phyloP scores from a whole-genome alignment of 352 stramenopile genomes.

The Pythium dissimile region DNA sequence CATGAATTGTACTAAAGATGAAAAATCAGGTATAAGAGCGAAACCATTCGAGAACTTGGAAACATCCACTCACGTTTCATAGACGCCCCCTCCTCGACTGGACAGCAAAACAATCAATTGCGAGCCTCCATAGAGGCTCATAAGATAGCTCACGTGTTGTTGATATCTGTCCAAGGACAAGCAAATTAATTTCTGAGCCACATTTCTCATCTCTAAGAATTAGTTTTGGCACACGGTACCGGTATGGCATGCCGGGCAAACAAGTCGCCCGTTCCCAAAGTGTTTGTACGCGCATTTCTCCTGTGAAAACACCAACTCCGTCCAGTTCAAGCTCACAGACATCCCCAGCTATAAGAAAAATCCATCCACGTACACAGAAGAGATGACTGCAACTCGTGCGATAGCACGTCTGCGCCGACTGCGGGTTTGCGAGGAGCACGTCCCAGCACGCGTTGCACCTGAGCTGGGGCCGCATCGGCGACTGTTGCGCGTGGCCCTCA shows the following conservation, averaged over 20 bases:
- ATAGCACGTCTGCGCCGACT: slow-evolving; percentile 77
- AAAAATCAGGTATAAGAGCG: background rate
- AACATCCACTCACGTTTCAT: slow-evolving; percentile 46
- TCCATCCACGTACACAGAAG: slow-evolving; percentile 43
- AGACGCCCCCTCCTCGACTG: slow-evolving; percentile 48
- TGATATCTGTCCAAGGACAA: slow-evolving; percentile 34
- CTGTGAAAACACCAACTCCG: no score
- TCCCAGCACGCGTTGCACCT: slow-evolving; percentile 81
- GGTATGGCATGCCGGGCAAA: slow-evolving; percentile 56
- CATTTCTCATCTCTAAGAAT: no score
- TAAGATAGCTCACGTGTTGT: slow-evolving; percentile 46
- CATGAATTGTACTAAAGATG: slow-evolving; percentile 56
- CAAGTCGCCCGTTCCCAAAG: slow-evolving; percentile 56
- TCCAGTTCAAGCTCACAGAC: background rate
- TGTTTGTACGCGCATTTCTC: slow-evolving; percentile 87
- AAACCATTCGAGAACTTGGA: background rate
- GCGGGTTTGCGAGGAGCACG: slow-evolving; percentile 47
- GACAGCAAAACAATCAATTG: background rate
- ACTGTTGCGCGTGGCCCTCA: slow-evolving; percentile 2
- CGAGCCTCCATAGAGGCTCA: no score
- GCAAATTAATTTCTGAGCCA: background rate
- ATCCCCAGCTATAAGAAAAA: background rate
- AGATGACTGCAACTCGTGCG: slow-evolving; percentile 72
- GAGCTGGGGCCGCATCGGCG: slow-evolving; percentile 53
- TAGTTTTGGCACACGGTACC: no score